Evolutionary conservation across 169 alveolate genomes (phyloP).

Genomic region (Plasmodium ovale): DNA sequence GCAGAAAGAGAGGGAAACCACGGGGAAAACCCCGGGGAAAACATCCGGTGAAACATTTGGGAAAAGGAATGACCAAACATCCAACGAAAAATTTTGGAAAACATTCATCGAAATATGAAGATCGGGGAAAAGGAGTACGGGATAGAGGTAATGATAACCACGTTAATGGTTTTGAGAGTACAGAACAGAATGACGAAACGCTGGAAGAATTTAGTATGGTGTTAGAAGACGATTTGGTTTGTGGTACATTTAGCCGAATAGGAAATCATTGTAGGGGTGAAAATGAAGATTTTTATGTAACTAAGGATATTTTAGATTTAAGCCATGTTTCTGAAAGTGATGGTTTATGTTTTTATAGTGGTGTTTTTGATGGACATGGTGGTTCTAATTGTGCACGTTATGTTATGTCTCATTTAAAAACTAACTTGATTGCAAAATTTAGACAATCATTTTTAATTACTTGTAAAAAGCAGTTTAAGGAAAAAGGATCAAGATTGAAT

Average conservation of each 20-base stretch:
- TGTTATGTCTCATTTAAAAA: slow-evolving; percentile 85
- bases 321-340: slow-evolving; percentile 81
- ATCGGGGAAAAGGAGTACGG: neutral
- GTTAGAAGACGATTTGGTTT: slow-evolving; percentile 80
- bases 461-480: slow-evolving; percentile 73
- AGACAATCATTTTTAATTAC: slow-evolving; percentile 81
- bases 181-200: slow-evolving; percentile 47
- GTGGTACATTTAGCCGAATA: slow-evolving; percentile 80
- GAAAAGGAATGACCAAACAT: no score
- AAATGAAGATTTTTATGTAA: slow-evolving; percentile 84
- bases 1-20: no score
- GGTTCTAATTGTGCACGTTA: slow-evolving; percentile 89
- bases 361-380: slow-evolving; percentile 89
- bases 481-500: slow-evolving; percentile 70
- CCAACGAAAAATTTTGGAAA: no score
- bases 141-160: neutral
- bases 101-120: neutral
- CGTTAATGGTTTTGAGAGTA: neutral
- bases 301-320: slow-evolving; percentile 84
- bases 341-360: slow-evolving; percentile 87
- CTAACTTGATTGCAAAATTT: slow-evolving; percentile 84
- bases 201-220: slow-evolving; percentile 79
- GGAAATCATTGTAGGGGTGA: slow-evolving; percentile 78
- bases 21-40: no score
- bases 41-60: no score